Base-by-base conservation (phyloP, 2,329 filamentous ascomycete genomes). In the Chrysoporthe cubensis region DNA sequence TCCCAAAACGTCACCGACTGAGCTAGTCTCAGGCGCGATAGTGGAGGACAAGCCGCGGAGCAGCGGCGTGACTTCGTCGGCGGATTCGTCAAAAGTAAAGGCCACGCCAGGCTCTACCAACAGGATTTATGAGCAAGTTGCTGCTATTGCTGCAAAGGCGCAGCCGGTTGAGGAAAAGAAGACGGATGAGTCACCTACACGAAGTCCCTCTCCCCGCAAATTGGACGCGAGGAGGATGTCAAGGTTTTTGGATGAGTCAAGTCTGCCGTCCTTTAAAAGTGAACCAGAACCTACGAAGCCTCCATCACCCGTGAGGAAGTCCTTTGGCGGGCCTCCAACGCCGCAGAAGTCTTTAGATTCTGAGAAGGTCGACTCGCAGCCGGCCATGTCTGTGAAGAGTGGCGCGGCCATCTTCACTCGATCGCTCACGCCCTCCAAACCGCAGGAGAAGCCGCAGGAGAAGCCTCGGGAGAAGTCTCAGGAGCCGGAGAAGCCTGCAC, bases 161-260 rank as follows among this genome's bases (percentile, higher is more conserved):
- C 72, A 74, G 42, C 73, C 73, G n/a, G 71, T 69, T 18, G 71
- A 75, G 59, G 72, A 77, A 57, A 65, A 62, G 50, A 70, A 70
- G 62, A 77, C 78, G 37, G 74, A 76, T 26, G 78, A 78, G 40
- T 81, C 83, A 68, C 80, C 85, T 4, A 75, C 82, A 3, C 43
- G 63, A 34, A 65, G 63, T 32, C 63, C 62, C 26, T 88, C 87
- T 18, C 87, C 88, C 1, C 83, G 80, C 67, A 88, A 89, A 72
- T 78, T 89, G 26, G 83, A 88, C 71, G 76, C 84, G 75, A 89
- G 86, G 75, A 81, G 87, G 65, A 83, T 88, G 77, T 89, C 87
- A 1, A 82, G 78, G 65, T 90, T 90, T 71, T 71, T 88, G 16
- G 84, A 85, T 66, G 82, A 84, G 54, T 72, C 78, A 32, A 73